Conservation (phyloP, 192 early-diverging fungal species). For the Coemansia sp. region DNA sequence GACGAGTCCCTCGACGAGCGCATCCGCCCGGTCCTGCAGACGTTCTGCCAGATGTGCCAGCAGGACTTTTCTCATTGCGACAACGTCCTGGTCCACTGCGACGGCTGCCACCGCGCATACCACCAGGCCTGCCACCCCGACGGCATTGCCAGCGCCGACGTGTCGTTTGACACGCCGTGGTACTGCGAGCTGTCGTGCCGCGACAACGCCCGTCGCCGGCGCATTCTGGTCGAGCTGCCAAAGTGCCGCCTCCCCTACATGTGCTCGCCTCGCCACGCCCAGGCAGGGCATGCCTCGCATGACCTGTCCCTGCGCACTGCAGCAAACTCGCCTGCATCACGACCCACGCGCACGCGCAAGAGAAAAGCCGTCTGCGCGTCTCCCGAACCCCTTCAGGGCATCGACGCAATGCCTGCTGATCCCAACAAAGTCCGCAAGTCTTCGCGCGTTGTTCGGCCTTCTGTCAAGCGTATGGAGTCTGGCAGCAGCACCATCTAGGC, state of each 20-base stretch:
- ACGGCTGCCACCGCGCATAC: slow-evolving; percentile 80
- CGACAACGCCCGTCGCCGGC: slow-evolving; percentile 39
- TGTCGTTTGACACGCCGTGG: slow-evolving; percentile 18
- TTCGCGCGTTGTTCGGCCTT: slow-evolving; percentile 42
- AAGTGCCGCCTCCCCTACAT: slow-evolving; percentile 51
- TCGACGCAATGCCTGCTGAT: background rate
- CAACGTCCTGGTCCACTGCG: slow-evolving; percentile 73
- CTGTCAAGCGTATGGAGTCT: slow-evolving; percentile 31
- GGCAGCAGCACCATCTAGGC: too few relatives aligned
- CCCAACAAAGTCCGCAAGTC: slow-evolving; percentile 46
- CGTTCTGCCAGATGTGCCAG: slow-evolving; percentile 79
- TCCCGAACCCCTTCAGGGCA: slow-evolving; percentile 11
- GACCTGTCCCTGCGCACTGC: background rate
- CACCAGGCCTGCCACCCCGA: slow-evolving; percentile 68
- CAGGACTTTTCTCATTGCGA: slow-evolving; percentile 59
- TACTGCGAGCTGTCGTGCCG: slow-evolving; percentile 46
- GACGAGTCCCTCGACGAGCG: slow-evolving; percentile 77
- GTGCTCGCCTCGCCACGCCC: slow-evolving; percentile 45
- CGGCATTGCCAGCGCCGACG: slow-evolving; percentile 17
- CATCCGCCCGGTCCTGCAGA: slow-evolving; percentile 81
- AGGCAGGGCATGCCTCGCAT: background rate
- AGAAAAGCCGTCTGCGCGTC: slow-evolving; percentile 22
- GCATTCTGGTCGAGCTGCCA: slow-evolving; percentile 51
- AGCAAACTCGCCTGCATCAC: slow-evolving; percentile 4
- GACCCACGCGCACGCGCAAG: slow-evolving; percentile 27